phyloP scores from a whole-genome alignment of 139 green algal genomes.

The Ettlia oleoabundans region DNA sequence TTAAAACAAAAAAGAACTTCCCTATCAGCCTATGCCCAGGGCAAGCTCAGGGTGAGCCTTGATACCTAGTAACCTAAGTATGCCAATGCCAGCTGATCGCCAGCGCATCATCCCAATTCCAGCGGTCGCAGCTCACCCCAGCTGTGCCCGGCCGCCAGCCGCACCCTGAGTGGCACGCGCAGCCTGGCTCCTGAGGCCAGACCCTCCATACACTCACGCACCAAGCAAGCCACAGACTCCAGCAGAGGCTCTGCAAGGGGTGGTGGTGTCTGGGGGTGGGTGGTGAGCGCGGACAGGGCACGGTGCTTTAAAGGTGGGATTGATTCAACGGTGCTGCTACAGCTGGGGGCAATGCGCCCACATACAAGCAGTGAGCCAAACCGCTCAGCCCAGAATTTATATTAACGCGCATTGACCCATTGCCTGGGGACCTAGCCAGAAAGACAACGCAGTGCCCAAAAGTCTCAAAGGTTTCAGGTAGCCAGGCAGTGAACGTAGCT shows the following conservation, averaged over 20 bases:
- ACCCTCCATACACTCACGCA: conserved; percentile 69
- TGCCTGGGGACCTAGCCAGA: no score
- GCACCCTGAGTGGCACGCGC: conserved; percentile 75
- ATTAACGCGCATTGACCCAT: no score
- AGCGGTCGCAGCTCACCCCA: conserved; percentile 72
- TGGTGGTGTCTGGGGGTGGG: neutral
- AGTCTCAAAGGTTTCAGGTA: neutral
- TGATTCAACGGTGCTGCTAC: neutral
- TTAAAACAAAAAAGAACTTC: no score
- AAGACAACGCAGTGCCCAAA: no score
- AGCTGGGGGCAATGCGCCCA: no score
- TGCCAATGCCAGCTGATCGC: no score
- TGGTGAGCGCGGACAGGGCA: neutral
- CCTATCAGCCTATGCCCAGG: no score
- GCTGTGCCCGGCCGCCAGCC: conserved; percentile 64
- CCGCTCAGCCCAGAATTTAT: no score
- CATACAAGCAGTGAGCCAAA: no score
- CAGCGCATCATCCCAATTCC: no score
- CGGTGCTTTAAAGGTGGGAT: neutral
- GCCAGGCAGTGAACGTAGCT: neutral
- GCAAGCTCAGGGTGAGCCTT: no score
- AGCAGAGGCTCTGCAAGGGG: neutral
- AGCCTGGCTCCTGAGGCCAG: conserved; percentile 35
- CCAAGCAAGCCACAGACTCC: conserved; percentile 31
- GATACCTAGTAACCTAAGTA: no score